Evolutionary conservation across 2,329 filamentous ascomycete species (phyloP), one percentile per base, ranked within the genome.

Genomic region (Alternaria rosae): DNA sequence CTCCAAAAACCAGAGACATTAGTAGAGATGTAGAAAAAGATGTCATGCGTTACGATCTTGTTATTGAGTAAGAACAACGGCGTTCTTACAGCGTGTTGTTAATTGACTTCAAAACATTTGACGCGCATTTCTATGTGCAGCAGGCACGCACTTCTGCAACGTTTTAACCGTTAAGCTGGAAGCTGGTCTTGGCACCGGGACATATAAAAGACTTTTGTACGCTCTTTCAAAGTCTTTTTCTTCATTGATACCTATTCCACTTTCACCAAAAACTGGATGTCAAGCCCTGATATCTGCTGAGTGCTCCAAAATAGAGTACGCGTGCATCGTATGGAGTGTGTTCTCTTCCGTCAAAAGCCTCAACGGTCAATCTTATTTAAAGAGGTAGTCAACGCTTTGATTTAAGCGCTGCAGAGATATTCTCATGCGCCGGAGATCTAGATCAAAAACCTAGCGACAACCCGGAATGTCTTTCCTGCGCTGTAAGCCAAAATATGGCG

Each of bases 241-340:
- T 38, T 38, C 35, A 38, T 38, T 1, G 17, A 38, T 3, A 17
- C 8, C 1, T 0, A 1, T 6, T 38, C 9, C n/a, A 1, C 10
- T 3, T 38, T 17, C 1, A 38, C n/a, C 35, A 30, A 30, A 30
- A 26, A 26, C 7, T 26, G 26, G n/a, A n/a, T n/a, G n/a, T n/a
- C n/a, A n/a, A n/a, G n/a, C n/a, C n/a, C n/a, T n/a, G n/a, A n/a
- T n/a, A n/a, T 38, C 8, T 38, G 4, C 32, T 38, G 4, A 4
- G 8, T 38, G 5, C 32, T 38, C 32, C 32, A 38, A 38, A 25
- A 25, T 25, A 25, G 8, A 25, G 5, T 25, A 25, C 23, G 6
- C 23, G 23, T 25, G 23, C 8, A 5, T 25, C 8, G 23, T 25
- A 25, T 38, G 35, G 35, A 38, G 35, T 3, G n/a, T 2, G n/a